These are phyloP conservation scores for Acidiella bohemica DNA, from an alignment of 495 filamentous ascomycete species.

Conservation along the genomic window DNA sequence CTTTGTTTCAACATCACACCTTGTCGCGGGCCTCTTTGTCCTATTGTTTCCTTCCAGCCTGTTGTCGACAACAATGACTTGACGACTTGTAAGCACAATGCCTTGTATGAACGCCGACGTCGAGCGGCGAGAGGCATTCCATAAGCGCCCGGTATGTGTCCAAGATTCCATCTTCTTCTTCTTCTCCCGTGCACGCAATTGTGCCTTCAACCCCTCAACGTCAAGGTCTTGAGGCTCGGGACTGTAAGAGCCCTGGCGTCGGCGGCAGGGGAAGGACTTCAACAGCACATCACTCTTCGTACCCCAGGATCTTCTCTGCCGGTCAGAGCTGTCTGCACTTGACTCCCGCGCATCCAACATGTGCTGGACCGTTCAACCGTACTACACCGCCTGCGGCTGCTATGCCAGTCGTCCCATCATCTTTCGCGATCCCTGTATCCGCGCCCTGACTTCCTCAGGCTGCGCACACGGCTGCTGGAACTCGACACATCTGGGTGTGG, in stretches of 20 bases:
- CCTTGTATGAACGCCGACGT: background rate
- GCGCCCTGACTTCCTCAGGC: slow-evolving; percentile 4
- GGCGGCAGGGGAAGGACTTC: background rate
- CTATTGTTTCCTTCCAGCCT: background rate
- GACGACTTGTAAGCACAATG: background rate
- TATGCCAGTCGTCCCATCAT: slow-evolving; percentile 1
- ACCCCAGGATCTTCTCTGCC: background rate
- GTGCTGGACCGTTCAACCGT: slow-evolving; percentile 9
- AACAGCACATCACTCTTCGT: background rate
- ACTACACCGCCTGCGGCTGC: slow-evolving; percentile 6
- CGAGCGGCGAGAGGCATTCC: no score
- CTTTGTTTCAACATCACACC: background rate
- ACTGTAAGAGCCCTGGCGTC: background rate
- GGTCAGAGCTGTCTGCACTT: no score
- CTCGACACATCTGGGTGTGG: slow-evolving; percentile 6
- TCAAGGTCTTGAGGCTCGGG: no score
- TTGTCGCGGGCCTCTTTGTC: background rate
- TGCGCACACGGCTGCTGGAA: slow-evolving; percentile 1
- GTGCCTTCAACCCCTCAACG: background rate
- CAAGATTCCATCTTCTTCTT: no score
- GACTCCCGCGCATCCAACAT: no score
- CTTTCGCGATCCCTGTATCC: slow-evolving; percentile 7
- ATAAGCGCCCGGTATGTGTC: no score
- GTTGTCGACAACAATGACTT: background rate
- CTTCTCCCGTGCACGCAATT: no score